phyloP scores from a whole-genome alignment of 2,329 filamentous ascomycete genomes.

The Metarhizium robertsii region DNA sequence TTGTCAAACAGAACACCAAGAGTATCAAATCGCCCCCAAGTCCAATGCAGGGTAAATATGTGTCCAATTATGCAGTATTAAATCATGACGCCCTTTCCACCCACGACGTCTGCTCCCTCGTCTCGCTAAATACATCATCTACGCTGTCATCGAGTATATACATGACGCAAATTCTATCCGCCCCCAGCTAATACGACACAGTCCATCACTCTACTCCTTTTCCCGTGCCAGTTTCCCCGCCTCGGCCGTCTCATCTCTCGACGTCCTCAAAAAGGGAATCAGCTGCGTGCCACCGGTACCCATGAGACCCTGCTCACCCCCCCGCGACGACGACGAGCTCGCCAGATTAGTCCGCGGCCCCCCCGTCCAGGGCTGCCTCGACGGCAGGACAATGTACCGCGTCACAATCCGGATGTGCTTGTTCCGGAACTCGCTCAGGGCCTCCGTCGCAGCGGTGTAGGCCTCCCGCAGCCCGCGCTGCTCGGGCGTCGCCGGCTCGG shows the following conservation, averaged over 20 bases:
- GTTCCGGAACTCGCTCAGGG: slow-evolving; percentile 67
- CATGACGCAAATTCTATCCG: not conserved
- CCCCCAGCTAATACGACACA: no score
- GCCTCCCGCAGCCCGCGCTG: slow-evolving; percentile 31
- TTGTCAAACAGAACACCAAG: no score
- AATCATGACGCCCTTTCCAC: no score
- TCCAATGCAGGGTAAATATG: no score
- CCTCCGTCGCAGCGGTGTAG: slow-evolving; percentile 66
- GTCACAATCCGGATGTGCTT: slow-evolving; percentile 87
- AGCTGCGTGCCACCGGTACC: slow-evolving; percentile 83
- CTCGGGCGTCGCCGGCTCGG: slow-evolving; percentile 41
- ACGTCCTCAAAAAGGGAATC: slow-evolving; percentile 83
- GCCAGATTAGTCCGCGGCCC: slow-evolving; percentile 30
- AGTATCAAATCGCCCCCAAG: no score
- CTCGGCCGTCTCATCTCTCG: slow-evolving; percentile 66
- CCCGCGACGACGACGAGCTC: slow-evolving; percentile 29
- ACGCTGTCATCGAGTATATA: no score
- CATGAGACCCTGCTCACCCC: slow-evolving; percentile 43
- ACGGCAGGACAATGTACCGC: slow-evolving; percentile 80
- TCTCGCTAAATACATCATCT: no score
- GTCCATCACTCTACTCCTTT: not conserved
- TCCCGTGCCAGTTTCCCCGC: slow-evolving; percentile 22
- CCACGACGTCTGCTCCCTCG: no score
- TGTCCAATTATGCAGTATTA: no score
- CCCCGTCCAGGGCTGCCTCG: slow-evolving; percentile 31